Conservation (phyloP, 108 stramenopile species). For the Pseudonitzschia multiseries region DNA sequence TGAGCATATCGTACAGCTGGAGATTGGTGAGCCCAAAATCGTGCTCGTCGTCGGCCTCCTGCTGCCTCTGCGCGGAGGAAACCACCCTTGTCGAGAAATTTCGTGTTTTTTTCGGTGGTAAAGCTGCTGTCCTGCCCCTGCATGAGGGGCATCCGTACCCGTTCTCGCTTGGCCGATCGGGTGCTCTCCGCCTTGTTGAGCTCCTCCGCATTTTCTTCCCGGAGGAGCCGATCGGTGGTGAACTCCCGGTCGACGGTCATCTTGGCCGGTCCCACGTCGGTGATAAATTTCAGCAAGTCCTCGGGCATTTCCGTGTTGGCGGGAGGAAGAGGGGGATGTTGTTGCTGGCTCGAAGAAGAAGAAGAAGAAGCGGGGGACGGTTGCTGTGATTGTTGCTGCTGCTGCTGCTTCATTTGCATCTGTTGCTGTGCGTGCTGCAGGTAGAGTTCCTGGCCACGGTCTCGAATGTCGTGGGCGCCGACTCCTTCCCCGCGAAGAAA, state of each 20-base stretch:
- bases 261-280: constrained; percentile 40
- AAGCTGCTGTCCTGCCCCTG: constrained; percentile 27
- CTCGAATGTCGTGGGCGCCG: constrained; percentile 31
- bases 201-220: constrained; percentile 24
- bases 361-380: not conserved
- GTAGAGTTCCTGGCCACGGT: constrained; percentile 37
- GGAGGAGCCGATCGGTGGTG: constrained; percentile 27
- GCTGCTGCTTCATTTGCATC: not conserved
- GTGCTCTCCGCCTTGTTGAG: constrained; percentile 23
- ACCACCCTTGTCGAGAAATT: constrained; percentile 23
- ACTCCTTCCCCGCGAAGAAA: constrained; percentile 35
- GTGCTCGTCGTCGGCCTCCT: not conserved
- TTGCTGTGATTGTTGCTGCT: not conserved
- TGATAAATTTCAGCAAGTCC: constrained; percentile 42
- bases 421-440: constrained; percentile 15
- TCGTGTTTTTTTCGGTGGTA: constrained; percentile 42
- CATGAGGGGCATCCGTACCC: constrained; percentile 37
- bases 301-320: constrained; percentile 39
- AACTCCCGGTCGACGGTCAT: constrained; percentile 25
- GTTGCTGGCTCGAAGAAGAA: not conserved
- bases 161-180: constrained; percentile 19
- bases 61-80: not conserved
- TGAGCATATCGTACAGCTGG: constrained; percentile 19
- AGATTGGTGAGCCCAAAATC: constrained; percentile 32
- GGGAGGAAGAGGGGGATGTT: not conserved